A percentile compares a stretch with the other conserved stretches of the same genome.
These are phyloP conservation scores for Ophiostoma sp. DNA, from an alignment of 2,329 filamentous ascomycete genomes.

Conservation along the genomic window DNA sequence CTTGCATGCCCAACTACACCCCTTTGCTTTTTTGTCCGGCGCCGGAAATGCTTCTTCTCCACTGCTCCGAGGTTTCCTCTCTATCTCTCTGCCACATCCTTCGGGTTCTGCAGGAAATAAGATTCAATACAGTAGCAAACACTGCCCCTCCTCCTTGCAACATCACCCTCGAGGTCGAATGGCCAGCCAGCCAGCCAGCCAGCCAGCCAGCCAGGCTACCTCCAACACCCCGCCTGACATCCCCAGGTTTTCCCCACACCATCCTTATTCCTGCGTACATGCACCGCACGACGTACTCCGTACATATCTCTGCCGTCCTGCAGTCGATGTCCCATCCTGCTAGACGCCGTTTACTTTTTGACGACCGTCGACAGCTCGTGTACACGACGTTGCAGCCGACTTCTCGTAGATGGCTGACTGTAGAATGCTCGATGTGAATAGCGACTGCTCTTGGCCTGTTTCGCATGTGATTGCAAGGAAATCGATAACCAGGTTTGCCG, in stretches of 20 bases:
- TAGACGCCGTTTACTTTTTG: neutral
- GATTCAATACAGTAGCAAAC: neutral
- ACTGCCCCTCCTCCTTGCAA: neutral
- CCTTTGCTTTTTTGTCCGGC: neutral
- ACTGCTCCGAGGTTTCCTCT: neutral
- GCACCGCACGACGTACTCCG: constrained; percentile 2
- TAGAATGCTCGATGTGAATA: neutral
- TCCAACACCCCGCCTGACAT: neutral
- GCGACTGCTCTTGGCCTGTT: neutral
- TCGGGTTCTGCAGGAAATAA: neutral
- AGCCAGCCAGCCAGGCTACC: neutral
- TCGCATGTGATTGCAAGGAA: neutral
- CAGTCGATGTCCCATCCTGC: neutral
- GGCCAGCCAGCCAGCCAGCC: no score
- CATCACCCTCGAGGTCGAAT: neutral
- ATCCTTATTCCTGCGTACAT: neutral
- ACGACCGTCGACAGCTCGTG: neutral
- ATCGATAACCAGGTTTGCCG: neutral
- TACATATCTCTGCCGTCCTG: constrained; percentile 6
- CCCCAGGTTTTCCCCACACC: constrained; percentile 8
- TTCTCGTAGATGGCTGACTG: neutral
- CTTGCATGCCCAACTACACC: constrained; percentile 6
- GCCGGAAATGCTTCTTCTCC: neutral
- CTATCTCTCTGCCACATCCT: neutral
- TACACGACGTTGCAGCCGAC: no score